These are phyloP conservation scores for Arthroderma sp. DNA, from an alignment of 2,329 filamentous ascomycete species.

Conservation along the genomic window DNA sequence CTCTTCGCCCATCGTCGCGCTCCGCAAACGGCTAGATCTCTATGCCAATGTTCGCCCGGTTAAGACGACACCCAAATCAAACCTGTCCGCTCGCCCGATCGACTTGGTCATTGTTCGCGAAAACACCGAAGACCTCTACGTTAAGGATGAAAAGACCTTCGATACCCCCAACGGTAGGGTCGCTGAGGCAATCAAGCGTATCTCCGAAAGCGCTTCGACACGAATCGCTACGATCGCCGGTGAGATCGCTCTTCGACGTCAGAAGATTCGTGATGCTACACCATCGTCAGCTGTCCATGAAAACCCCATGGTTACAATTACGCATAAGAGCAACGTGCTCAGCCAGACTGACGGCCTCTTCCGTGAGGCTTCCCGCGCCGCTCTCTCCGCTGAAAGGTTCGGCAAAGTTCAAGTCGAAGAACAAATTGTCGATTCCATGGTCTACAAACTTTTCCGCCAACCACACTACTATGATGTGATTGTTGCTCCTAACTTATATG, in stretches of 20 bases:
- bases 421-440: conserved; percentile 98
- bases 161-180: conserved; percentile 62
- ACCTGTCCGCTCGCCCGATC: conserved; percentile 47
- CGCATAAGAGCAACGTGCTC: conserved; percentile 96
- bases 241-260: conserved; percentile 78
- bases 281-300: conserved; percentile 33
- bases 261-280: conserved; percentile 55
- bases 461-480: conserved; percentile 94
- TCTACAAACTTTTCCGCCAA: conserved; percentile 98
- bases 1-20: conserved; percentile 88
- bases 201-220: conserved; percentile 68
- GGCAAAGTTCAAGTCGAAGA: conserved; percentile 60
- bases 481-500: conserved; percentile 93
- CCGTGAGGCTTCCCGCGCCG: conserved; percentile 62
- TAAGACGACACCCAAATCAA: conserved; percentile 54
- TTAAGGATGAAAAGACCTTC: conserved; percentile 87
- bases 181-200: conserved; percentile 95
- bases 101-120: conserved; percentile 98
- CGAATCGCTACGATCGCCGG: conserved; percentile 89
- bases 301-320: conserved; percentile 83
- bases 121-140: conserved; percentile 97
- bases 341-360: conserved; percentile 95
- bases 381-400: conserved; percentile 56
- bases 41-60: conserved; percentile 97
- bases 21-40: conserved; percentile 86